Evolutionary conservation across 768 basidiomycete genomes (phyloP).

Genomic region (Mycena rosella): DNA sequence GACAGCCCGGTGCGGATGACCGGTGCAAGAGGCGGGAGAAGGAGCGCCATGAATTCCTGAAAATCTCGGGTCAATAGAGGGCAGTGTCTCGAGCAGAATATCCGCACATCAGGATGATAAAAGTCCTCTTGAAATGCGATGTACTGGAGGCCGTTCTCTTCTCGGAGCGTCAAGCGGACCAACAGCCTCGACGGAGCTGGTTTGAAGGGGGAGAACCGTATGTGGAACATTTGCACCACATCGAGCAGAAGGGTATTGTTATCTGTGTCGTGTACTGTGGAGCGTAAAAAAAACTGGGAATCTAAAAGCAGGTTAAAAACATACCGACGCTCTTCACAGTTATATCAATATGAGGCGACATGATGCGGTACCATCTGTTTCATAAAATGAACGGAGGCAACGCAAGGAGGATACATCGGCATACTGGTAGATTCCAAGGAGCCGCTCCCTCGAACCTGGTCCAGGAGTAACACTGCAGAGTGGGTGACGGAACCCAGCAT

Average conservation of each 20-base stretch:
- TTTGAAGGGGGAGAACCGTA: conserved; percentile 60
- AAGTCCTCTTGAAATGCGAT: conserved; percentile 72
- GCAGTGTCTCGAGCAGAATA: background rate
- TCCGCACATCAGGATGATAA: conserved; percentile 64
- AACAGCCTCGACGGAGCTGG: conserved; percentile 61
- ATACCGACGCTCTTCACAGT: conserved; percentile 59
- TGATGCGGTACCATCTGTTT: conserved; percentile 71
- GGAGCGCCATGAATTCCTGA: conserved; percentile 58
- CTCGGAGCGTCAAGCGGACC: conserved; percentile 64
- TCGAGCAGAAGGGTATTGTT: conserved; percentile 62
- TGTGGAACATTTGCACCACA: conserved; percentile 64
- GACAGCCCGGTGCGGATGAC: conserved; percentile 50
- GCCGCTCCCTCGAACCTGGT: conserved; percentile 64
- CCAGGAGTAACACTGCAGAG: conserved; percentile 61
- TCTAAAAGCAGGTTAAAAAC: conserved; percentile 28
- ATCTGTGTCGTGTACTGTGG: conserved; percentile 62
- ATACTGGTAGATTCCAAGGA: conserved; percentile 72
- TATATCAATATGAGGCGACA: conserved; percentile 64
- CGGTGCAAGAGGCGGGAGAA: conserved; percentile 58
- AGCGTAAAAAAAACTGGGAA: background rate
- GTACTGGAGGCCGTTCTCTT: conserved; percentile 54
- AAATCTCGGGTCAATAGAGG: background rate
- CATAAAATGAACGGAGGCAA: background rate
- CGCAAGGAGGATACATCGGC: conserved; percentile 10
- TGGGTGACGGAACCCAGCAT: conserved; percentile 72